Base-by-base conservation (phyloP, 2,329 filamentous ascomycete species). In the Cladophialophora immunda region DNA sequence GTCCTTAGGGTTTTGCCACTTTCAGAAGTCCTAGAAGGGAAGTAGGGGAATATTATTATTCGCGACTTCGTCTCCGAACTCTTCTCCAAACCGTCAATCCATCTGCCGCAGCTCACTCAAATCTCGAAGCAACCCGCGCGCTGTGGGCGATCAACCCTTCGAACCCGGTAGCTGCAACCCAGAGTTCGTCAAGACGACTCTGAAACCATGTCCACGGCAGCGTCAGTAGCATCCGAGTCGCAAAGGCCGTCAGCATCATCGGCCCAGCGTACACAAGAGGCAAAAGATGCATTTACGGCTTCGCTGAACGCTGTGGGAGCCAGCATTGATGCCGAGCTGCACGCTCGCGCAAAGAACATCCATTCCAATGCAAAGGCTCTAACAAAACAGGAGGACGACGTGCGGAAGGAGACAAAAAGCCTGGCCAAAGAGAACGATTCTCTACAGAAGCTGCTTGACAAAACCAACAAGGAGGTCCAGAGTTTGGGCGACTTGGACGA, bases 311-410 rank as follows among this genome's bases (percentile, higher is more conserved):
- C 77, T 57, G 78, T 78, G 58, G 80, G 79, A 76, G 78, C 74
- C 76, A 83, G 79, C 60, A 81, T 87, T 72, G 84, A 87, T 71
- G 75, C 79, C 19, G 82, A 85, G 55, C 81, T 88, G 58, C 83
- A 84, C 68, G 80, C 81, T 57, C 84, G 86, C 62, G 86, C 85
- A 22, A 78, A 81, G 53, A 84, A 83, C 65, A 81, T 89, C n/a
- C 85, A 88, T 75, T 75, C 79, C 52, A 89, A 89, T 74, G 79
- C 82, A 15, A 74, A 78, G 6, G 82, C 83, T 1, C 83, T 89
- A 36, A 76, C 79, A 15, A 83, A 82, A 70, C 87, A 90, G 73
- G 85, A 89, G 73, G 80, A 78, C 50, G 81, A 86, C 53, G 72
- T 88, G 41, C 78, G 76, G 50, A 82, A 80, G 70, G 77, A 82